Conservation (phyloP, 2,329 filamentous ascomycete genomes). For the Aureobasidium sp. region DNA sequence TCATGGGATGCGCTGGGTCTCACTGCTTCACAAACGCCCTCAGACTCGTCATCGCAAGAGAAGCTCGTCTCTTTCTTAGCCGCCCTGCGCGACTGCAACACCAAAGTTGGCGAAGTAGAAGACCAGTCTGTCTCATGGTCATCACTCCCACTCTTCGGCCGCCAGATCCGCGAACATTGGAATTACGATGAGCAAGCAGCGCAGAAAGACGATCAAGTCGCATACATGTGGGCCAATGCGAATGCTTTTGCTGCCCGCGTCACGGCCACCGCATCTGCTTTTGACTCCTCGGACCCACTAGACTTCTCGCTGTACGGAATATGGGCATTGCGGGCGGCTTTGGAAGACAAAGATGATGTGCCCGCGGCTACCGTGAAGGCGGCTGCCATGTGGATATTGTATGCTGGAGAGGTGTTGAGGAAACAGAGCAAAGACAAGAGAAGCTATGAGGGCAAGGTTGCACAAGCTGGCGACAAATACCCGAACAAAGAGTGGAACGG, state of each 20-base stretch:
- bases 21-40: background rate
- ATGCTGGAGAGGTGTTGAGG: conserved; percentile 23
- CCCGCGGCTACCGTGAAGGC: conserved; percentile 21
- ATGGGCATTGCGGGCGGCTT: conserved; percentile 27
- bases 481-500: conserved; percentile 25
- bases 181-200: conserved; percentile 21
- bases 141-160: conserved; percentile 26
- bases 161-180: conserved; percentile 28
- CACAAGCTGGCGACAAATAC: conserved; percentile 23
- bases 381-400: conserved; percentile 27
- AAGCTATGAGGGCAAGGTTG: conserved; percentile 27
- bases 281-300: conserved; percentile 19
- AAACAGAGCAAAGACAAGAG: conserved; percentile 23
- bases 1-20: conserved; percentile 11
- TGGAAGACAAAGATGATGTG: conserved; percentile 23
- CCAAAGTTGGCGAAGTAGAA: background rate
- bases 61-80: background rate
- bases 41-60: background rate
- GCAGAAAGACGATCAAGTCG: conserved; percentile 19
- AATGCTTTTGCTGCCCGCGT: conserved; percentile 27
- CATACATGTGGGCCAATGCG: conserved; percentile 26
- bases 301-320: conserved; percentile 27
- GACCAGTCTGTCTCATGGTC: conserved; percentile 4
- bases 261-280: conserved; percentile 21
- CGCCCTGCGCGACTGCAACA: conserved; percentile 1